Percentiles rank a stretch among this genome's conserved stretches.
phyloP scores from a whole-genome alignment of 345 rosid species.

The Moricandia moricandioides region DNA sequence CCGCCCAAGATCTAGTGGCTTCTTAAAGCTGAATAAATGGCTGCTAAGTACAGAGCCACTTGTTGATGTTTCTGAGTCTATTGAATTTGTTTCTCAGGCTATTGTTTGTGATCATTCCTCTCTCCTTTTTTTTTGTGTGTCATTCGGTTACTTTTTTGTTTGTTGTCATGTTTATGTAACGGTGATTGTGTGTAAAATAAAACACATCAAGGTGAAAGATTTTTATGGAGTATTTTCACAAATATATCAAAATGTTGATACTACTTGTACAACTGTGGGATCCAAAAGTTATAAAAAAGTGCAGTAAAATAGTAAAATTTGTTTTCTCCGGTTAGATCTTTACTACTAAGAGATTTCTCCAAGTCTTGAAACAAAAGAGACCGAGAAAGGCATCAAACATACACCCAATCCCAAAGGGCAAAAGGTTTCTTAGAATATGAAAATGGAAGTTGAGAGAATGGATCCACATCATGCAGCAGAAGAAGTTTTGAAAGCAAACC shows the following conservation, averaged over 20 bases:
- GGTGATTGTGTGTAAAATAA: constrained; percentile 7
- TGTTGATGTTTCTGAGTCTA: constrained; percentile 65
- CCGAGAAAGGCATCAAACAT: constrained; percentile 1
- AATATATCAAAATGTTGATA: background rate
- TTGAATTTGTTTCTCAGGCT: constrained; percentile 4
- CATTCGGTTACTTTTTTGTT: background rate
- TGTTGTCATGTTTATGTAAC: constrained; percentile 17
- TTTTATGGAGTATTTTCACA: background rate
- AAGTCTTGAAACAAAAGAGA: constrained; percentile 8
- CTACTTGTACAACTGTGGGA: background rate
- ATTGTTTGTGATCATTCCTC: constrained; percentile 19
- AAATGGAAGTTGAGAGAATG: background rate
- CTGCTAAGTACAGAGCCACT: background rate
- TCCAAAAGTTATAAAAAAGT: background rate
- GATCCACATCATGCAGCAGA: constrained; percentile 17
- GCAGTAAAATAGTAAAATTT: background rate
- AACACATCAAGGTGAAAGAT: background rate
- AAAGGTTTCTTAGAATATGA: constrained; percentile 6
- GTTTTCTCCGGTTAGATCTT: constrained; percentile 4
- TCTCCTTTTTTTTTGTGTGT: constrained; percentile 2
- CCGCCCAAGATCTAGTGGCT: no score
- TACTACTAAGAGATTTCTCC: background rate
- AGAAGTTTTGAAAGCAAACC: constrained; percentile 5
- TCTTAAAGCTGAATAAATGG: background rate
- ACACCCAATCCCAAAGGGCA: background rate